Evolutionary conservation across 768 basidiomycete species (phyloP), one percentile per base, ranked within the genome.

Genomic region (Boletus huronensis): DNA sequence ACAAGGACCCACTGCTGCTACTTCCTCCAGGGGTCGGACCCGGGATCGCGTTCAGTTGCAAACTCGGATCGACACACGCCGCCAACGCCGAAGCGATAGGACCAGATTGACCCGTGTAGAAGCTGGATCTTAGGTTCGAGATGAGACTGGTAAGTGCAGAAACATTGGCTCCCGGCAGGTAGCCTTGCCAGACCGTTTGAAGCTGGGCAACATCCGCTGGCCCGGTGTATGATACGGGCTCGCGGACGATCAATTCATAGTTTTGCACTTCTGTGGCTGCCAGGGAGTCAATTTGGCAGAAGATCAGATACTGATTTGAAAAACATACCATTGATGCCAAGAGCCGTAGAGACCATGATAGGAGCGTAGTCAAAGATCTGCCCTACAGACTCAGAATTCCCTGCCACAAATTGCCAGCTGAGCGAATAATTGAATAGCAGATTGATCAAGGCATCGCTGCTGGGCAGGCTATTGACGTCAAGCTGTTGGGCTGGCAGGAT

Each of bases 361-460:
- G 92, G 90, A 51, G 87, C 72, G 63, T 78, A 87, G 13, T 80
- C 82, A 64, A 98, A 90, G 40, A 98, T 77, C 73, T 98, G 91
- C 45, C 79, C 85, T 3, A 82, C 77, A 0, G 88, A 79, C 51
- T 85, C 75, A 8, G 70, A 54, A 55, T 75, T 83, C 14, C 59
- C 58, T 38, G 84, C 81, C 5, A 93, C 88, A 59, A 84, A 90
- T 0, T 60, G 19, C 93, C 93, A 95, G 53, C 78, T 79, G 55
- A 94, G 73, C 23, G 68, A 70, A 1, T 54, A 62, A 5, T 82
- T 77, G 69, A 92, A 87, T 57, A 90, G 62, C 38, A 95, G 62
- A 48, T 79, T 87, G 67, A 93, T 81, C 55, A 84, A 55, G 11
- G 77, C 75, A 54, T 74, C 79, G 0, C 69, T 76, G 14, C 42